Conservation (phyloP, 768 basidiomycete genomes). For the Boletellus ananas region DNA sequence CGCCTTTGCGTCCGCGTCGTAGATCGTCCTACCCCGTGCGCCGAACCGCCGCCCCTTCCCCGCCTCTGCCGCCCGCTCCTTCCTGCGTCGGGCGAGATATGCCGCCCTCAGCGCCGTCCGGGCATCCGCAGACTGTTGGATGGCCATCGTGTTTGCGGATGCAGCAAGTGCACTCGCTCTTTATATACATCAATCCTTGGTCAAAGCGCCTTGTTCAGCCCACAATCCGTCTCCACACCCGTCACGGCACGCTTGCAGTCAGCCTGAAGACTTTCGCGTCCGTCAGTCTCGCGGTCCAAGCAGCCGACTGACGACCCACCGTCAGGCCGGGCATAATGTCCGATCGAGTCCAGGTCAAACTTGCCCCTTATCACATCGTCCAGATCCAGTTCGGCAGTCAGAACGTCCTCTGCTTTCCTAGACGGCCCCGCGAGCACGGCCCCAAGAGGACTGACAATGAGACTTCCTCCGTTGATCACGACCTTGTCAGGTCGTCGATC, state of each 20-base stretch:
- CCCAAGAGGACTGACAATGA: slow-evolving; percentile 58
- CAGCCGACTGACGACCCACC: slow-evolving; percentile 32
- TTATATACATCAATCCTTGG: slow-evolving; percentile 21
- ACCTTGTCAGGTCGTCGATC: slow-evolving; percentile 43
- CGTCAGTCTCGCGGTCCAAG: slow-evolving; percentile 7
- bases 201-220: slow-evolving; percentile 11
- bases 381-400: slow-evolving; percentile 56
- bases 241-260: not conserved
- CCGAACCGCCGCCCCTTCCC: slow-evolving; percentile 1
- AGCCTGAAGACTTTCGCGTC: slow-evolving; percentile 28
- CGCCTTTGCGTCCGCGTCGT: slow-evolving; percentile 12
- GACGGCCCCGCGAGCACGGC: slow-evolving; percentile 58
- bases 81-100: slow-evolving; percentile 23
- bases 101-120: slow-evolving; percentile 30
- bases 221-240: too few species aligned
- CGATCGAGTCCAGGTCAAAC: slow-evolving; percentile 58
- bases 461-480: slow-evolving; percentile 59
- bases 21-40: slow-evolving; percentile 29
- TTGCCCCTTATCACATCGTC: slow-evolving; percentile 55
- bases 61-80: slow-evolving; percentile 10
- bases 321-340: slow-evolving; percentile 60
- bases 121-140: slow-evolving; percentile 33
- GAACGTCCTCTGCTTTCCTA: slow-evolving; percentile 46
- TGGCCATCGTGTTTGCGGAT: slow-evolving; percentile 9
- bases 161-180: not conserved